Base-by-base conservation (phyloP, 129 eudicot genomes). In the Saussurea involucrata region DNA sequence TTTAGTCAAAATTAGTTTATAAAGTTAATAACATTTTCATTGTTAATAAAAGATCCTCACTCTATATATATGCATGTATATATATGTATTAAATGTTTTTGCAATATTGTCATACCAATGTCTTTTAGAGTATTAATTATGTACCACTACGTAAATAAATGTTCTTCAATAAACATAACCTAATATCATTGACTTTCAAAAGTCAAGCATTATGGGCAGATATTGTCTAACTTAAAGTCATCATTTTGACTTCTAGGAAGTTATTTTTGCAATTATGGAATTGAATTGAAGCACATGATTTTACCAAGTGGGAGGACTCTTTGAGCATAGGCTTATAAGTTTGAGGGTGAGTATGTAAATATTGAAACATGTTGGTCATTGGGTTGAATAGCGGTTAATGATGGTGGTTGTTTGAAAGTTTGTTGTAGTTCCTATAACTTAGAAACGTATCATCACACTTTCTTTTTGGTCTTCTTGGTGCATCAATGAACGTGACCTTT, bases 281-380 rank as follows among this genome's bases (percentile, higher is more conserved):
- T 53, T 28, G 69, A 28, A 65, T 65, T 65, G 37, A 28, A 65
- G 69, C 69, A 65, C 33, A 63, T 63, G 68, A 5, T 44, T 63
- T 63, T 25, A 25, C 40, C 18, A 65, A 65, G 37, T 13, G n/a
- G 40, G 28, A 27, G 37, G 69, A 28, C 40, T 13, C 3, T 29
- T 65, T 12, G 69, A 17, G 69, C 22, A 65, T 10, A 15, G 12
- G 21, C 1, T 65, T 65, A 4, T 13, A 65, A 65, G 4, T 65
- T 65, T 28, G 40, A 65, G 69, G 69, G 17, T 65, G 4, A 27
- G 28, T 4, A 15, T 27, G 21, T 5, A 65, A 65, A 65, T 65
- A 65, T 63, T 12, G 8, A 25, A 65, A 27, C 3, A 65, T 15
- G 33, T 63, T 63, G 68, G 69, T 5, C 36, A 29, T 0, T 65